Conservation (phyloP, 78 protist species). For the Dictyostelium citrinum region DNA sequence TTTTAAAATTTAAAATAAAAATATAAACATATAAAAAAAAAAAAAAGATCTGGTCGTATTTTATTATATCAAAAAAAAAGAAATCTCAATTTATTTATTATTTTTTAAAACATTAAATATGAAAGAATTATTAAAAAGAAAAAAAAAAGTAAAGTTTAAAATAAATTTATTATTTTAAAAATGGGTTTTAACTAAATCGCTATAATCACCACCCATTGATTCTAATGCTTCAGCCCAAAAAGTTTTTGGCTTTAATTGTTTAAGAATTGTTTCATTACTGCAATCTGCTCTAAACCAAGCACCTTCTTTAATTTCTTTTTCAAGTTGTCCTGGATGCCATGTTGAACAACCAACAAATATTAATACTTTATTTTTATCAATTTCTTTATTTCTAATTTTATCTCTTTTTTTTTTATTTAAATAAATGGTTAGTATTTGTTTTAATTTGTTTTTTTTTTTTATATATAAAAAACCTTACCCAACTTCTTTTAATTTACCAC, state of each 20-base stretch:
- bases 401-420: not conserved
- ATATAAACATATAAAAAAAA: not conserved
- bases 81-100: no score
- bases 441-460: not conserved
- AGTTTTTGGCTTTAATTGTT: not conserved
- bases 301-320: constrained; percentile 56
- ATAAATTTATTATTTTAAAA: not conserved
- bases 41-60: not conserved
- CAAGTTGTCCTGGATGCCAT: constrained; percentile 38
- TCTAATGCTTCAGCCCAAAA: constrained; percentile 50
- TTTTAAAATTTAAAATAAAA: not conserved
- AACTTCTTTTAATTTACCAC: constrained; percentile 57
- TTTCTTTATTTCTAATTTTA: constrained; percentile 14
- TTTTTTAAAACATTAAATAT: no score
- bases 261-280: not conserved
- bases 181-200: constrained; percentile 23
- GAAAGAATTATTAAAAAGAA: no score
- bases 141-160: no score
- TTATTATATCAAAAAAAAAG: no score
- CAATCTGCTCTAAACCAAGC: constrained; percentile 59
- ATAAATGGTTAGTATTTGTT: not conserved
- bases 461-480: not conserved
- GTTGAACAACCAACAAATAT: constrained; percentile 46
- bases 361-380: not conserved
- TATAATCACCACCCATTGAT: constrained; percentile 68